Percentiles rank a stretch among this genome's conserved stretches.
phyloP scores from a whole-genome alignment of 140 eudicot genomes.

The Flaveria floridana region DNA sequence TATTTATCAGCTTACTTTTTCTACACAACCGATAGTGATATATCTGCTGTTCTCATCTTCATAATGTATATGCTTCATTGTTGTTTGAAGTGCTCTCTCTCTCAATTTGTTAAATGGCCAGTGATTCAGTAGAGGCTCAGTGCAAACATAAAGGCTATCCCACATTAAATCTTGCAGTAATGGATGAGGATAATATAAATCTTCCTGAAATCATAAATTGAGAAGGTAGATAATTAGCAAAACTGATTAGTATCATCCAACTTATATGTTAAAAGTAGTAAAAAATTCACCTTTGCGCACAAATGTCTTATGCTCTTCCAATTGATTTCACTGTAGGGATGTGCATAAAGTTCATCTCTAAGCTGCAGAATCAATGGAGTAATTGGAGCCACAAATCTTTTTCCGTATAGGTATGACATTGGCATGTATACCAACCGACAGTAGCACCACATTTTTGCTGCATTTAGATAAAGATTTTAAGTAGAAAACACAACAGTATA shows the following conservation, averaged over 20 bases:
- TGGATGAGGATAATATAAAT: slow-evolving; percentile 75
- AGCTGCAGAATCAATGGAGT: slow-evolving; percentile 63
- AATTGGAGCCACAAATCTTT: slow-evolving; percentile 69
- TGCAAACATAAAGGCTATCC: slow-evolving; percentile 59
- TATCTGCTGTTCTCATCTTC: slow-evolving; percentile 58
- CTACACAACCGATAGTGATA: slow-evolving; percentile 53
- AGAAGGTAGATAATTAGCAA: not conserved
- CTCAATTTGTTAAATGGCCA: slow-evolving; percentile 72
- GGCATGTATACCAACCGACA: slow-evolving; percentile 87
- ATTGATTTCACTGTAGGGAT: slow-evolving; percentile 55
- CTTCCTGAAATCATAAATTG: slow-evolving; percentile 49
- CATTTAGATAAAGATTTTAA: slow-evolving; percentile 6
- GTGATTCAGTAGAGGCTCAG: slow-evolving; percentile 65
- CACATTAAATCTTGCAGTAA: slow-evolving; percentile 71
- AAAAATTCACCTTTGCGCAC: slow-evolving; percentile 52
- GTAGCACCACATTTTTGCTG: slow-evolving; percentile 83
- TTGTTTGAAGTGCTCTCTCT: slow-evolving; percentile 43
- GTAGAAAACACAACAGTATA: not conserved
- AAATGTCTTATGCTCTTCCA: slow-evolving; percentile 64
- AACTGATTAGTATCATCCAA: not conserved
- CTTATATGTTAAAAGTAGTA: not conserved
- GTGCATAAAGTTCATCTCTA: slow-evolving; percentile 58
- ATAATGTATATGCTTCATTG: slow-evolving; percentile 60
- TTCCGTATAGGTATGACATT: slow-evolving; percentile 81
- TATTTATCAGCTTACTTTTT: slow-evolving; percentile 35